These are phyloP conservation scores for Jatropha podagrica DNA, from an alignment of 441 rosid species.

Conservation along the genomic window DNA sequence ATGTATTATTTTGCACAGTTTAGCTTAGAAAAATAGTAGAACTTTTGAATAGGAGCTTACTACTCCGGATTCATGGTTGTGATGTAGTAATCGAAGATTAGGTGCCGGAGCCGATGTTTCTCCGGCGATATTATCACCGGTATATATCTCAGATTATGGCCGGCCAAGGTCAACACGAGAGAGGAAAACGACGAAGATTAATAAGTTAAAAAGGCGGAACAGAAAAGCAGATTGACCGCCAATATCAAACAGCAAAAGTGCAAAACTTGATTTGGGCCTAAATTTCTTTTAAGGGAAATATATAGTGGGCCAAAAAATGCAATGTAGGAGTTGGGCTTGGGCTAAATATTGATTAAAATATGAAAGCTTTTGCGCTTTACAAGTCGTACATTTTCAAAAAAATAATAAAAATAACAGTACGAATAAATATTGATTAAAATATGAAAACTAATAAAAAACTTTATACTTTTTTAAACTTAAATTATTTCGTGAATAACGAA, in stretches of 20 bases:
- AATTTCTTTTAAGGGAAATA: background rate
- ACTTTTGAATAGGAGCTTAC: background rate
- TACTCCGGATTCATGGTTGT: conserved; percentile 19
- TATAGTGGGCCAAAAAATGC: background rate
- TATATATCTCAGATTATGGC: background rate
- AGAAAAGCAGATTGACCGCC: background rate
- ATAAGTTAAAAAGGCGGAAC: background rate
- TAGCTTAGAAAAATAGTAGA: background rate
- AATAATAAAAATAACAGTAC: too few relatives aligned
- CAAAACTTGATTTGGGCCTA: background rate
- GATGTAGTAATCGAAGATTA: background rate
- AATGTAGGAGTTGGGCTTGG: too few relatives aligned
- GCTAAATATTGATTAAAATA: too few relatives aligned
- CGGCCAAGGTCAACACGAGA: background rate
- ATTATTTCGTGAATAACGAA: too few relatives aligned
- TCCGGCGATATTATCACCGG: conserved; percentile 3
- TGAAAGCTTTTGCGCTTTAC: too few relatives aligned
- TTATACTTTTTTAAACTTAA: too few relatives aligned
- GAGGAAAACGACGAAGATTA: background rate
- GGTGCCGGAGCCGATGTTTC: conserved; percentile 7
- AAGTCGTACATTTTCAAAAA: too few relatives aligned
- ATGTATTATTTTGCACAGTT: background rate
- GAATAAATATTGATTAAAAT: too few relatives aligned
- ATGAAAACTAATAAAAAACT: too few relatives aligned
- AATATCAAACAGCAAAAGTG: background rate